phyloP scores from a whole-genome alignment of 2,329 filamentous ascomycete species.

The Cylindrodendrum hubeiense region DNA sequence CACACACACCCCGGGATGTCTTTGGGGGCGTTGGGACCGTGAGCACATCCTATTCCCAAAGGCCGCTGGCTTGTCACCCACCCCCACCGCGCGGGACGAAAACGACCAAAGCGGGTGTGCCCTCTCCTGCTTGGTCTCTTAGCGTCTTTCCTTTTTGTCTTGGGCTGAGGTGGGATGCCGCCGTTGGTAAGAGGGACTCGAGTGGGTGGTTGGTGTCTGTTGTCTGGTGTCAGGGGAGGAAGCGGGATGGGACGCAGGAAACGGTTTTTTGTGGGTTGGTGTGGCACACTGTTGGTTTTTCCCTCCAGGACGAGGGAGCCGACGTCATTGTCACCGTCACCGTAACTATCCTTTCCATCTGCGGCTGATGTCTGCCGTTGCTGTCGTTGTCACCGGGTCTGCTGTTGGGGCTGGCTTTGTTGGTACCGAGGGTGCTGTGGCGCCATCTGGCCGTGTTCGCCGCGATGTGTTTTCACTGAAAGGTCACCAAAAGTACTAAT shows the following conservation, averaged over 20 bases:
- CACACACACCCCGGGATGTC: neutral
- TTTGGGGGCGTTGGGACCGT: neutral
- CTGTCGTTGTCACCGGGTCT: neutral
- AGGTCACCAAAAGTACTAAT: no score
- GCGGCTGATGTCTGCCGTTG: neutral
- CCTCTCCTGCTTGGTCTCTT: neutral
- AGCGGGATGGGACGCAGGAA: slow-evolving; percentile 32
- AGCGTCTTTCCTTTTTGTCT: neutral
- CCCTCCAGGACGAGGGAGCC: neutral
- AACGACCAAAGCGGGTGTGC: neutral
- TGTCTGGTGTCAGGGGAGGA: slow-evolving; percentile 22
- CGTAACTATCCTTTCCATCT: neutral
- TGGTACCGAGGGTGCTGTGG: neutral
- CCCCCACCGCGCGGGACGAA: neutral
- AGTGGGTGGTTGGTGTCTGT: neutral
- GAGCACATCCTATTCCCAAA: neutral
- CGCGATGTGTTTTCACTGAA: no score
- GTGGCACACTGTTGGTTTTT: slow-evolving; percentile 24
- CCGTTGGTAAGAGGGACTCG: neutral
- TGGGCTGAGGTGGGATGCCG: neutral
- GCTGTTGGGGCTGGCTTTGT: neutral
- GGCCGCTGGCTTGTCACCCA: neutral
- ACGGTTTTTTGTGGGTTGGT: slow-evolving; percentile 43
- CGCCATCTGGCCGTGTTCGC: neutral
- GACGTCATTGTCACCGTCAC: neutral